A percentile compares a stretch with the other conserved stretches of the same genome.
phyloP scores from a whole-genome alignment of 805 yeast species.

The Torulaspora gathmanii region DNA sequence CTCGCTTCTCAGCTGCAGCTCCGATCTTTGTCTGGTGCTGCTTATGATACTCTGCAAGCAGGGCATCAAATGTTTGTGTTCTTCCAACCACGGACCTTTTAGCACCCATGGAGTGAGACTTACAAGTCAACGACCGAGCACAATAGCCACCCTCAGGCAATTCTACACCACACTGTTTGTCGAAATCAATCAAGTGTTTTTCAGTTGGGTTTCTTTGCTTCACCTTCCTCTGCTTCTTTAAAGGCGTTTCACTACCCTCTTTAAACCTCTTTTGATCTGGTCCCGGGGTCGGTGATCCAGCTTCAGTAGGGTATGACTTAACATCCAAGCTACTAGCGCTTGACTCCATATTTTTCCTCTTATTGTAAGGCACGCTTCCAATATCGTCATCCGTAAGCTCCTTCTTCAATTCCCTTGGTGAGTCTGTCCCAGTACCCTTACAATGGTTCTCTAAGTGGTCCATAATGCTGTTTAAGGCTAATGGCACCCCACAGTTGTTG shows the following conservation, averaged over 20 bases:
- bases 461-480: constrained; percentile 23
- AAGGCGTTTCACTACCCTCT: constrained; percentile 12
- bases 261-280: constrained; percentile 16
- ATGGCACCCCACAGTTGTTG: constrained; percentile 33
- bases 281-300: constrained; percentile 22
- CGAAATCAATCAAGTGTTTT: constrained; percentile 75
- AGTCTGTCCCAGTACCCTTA: constrained; percentile 13
- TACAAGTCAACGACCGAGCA: constrained; percentile 93
- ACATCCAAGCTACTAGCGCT: constrained; percentile 17
- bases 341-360: constrained; percentile 6
- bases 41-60: constrained; percentile 85
- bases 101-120: constrained; percentile 98
- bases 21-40: constrained; percentile 88
- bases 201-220: constrained; percentile 59
- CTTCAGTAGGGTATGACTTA: constrained; percentile 17
- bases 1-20: constrained; percentile 73
- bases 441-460: constrained; percentile 33
- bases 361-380: constrained; percentile 14
- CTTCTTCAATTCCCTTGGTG: constrained; percentile 9
- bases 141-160: constrained; percentile 92
- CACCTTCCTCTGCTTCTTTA: constrained; percentile 38
- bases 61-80: constrained; percentile 83
- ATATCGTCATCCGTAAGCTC: constrained; percentile 11
- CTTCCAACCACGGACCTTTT: constrained; percentile 93
- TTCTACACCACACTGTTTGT: constrained; percentile 93